Evolutionary conservation across 441 rosid genomes (phyloP), one percentile per base, ranked within the genome.

Genomic region (Pelargonium myrrhifolium): DNA sequence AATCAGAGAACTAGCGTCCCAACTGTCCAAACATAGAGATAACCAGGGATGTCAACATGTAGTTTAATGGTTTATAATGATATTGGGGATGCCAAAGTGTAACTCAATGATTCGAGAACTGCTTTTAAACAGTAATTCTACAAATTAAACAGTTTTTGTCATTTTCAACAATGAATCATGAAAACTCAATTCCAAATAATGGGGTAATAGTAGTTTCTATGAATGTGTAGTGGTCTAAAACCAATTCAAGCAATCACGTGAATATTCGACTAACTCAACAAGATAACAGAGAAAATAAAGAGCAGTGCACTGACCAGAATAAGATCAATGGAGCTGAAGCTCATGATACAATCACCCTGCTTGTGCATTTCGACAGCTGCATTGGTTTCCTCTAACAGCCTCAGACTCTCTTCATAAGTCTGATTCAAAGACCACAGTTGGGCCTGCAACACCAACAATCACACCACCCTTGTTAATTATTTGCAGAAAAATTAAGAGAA

Each of bases 321-420:
- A 70, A 86, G 85, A 58, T 85, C 74, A 22, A 90, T 65, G 62
- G 82, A 66, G 68, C 85, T 75, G 65, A 93, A 87, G 79, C 84
- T 85, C 76, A 90, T 79, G 78, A 72, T 69, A 73, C 86, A 90
- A 49, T 89, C 79, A 14, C 88, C 88, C 31, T 86, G 90, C 53
- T 82, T 77, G 72, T 81, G 86, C 95, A 93, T 87, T 83, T 77
- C 71, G 66, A 90, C 76, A 49, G 92, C 96, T 9, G 96, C 96
- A 56, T 90, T 79, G 11, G 96, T 90, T 79, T 93, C 97, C 35
- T 86, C 78, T 39, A 90, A 73, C 69, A 93, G 93, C 69, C 75
- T 81, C 80, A 89, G 67, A 71, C 93, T 89, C 28, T 84, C 84
- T 63, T 87, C 80, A 72, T 89, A 90, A 62, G 74, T 86, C 67